phyloP scores from a whole-genome alignment of 345 rosid genomes.

The Combretum micranthum region DNA sequence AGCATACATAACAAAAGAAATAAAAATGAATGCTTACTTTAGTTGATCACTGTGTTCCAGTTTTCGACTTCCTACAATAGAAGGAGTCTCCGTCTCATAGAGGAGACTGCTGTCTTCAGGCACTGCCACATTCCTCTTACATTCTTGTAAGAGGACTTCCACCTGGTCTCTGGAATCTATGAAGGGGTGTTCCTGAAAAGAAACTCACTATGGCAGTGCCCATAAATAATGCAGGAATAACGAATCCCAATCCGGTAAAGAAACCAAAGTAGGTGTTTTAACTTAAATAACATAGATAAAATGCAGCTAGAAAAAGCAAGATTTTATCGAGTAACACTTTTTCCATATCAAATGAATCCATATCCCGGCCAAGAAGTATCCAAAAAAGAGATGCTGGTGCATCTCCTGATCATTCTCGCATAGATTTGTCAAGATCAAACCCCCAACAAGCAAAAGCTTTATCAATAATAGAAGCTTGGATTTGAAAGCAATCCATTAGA shows the following conservation, averaged over 20 bases:
- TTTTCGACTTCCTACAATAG: conserved; percentile 71
- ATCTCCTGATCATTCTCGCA: too few species aligned
- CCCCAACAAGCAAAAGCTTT: too few species aligned
- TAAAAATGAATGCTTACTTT: conserved; percentile 26
- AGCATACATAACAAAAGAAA: background rate
- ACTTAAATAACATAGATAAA: too few species aligned
- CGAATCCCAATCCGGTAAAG: conserved; percentile 91
- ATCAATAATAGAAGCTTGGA: too few species aligned
- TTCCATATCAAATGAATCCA: too few species aligned
- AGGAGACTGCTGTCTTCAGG: conserved; percentile 59
- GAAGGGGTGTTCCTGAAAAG: conserved; percentile 80
- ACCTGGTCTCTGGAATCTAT: conserved; percentile 83
- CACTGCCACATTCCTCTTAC: conserved; percentile 49
- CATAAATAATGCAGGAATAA: conserved; percentile 89
- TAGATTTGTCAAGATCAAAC: too few species aligned
- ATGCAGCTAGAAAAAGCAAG: too few species aligned
- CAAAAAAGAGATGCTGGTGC: too few species aligned
- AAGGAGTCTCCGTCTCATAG: conserved; percentile 61
- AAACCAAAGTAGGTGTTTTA: too few species aligned
- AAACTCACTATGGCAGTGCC: conserved; percentile 76
- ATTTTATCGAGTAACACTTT: too few species aligned
- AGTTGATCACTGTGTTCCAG: conserved; percentile 64
- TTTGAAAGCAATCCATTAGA: too few species aligned
- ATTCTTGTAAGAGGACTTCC: conserved; percentile 89
- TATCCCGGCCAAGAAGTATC: too few species aligned